Base-by-base conservation (phyloP, 805 yeast species). In the Metschnikowia lachancei region DNA sequence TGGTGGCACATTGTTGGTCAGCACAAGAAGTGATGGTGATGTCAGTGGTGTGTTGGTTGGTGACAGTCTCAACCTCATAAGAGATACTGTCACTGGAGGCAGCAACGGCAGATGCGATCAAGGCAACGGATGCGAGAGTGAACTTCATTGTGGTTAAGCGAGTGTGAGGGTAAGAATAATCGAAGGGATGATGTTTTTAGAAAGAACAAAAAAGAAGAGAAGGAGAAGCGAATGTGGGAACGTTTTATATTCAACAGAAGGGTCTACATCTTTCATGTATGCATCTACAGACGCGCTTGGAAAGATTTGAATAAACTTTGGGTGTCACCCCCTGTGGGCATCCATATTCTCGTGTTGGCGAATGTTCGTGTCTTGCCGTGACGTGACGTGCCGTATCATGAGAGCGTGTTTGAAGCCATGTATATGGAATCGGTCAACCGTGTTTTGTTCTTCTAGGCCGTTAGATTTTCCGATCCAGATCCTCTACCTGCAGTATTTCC, bases 1-100 rank as follows among this genome's bases (percentile, higher is more conserved):
- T 46, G 43, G 55, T 52, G 34, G 50, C 46, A 41, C 64, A 60
- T 17, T 40, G 48, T 43, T 59, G 26, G 52, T 56, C 47, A 41
- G 60, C 47, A 40, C 63, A 60, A 26, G 64, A 57, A 44, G 62
- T 60, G 56, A 61, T 54, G 51, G 65, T 61, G 50, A 58, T 57
- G 36, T 56, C 57, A 31, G 65, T 64, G 49, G 73, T 63, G 37
- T 48, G 44, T 41, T 39, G 19, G 36, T 53, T 32, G 44, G 63
- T 58, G 46, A 59, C 61, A 30, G 52, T 44, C 19, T 45, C 49
- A 39, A 47, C 41, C 37, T 53, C 46, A 38, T 52, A 50, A 20
- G 58, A 45, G 39, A 45, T 39, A 39, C 55, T 55, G 42, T 52
- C 55, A 16, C 33, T 41, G 28, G 63, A 60, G 36, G 55, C 55